These are phyloP conservation scores for Solanum ossicruentum DNA, from an alignment of 257 asterid genomes.

Conservation along the genomic window DNA sequence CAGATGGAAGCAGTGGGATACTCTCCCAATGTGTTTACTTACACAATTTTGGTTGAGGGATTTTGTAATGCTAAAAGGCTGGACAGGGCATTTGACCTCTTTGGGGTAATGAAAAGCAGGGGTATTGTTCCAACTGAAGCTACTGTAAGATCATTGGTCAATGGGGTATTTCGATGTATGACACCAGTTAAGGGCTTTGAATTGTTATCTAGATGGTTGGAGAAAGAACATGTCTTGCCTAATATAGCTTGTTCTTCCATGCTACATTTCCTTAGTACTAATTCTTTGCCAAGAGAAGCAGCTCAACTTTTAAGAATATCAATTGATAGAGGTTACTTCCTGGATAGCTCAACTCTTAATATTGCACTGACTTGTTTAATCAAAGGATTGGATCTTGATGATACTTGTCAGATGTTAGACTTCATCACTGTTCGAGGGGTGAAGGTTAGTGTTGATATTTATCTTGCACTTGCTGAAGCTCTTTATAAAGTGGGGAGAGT, in stretches of 20 bases:
- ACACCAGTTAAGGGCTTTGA: slow-evolving; percentile 41
- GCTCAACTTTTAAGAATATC: slow-evolving; percentile 37
- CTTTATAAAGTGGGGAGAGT: slow-evolving; percentile 43
- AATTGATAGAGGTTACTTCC: slow-evolving; percentile 44
- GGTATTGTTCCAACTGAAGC: slow-evolving; percentile 66
- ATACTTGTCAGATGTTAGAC: slow-evolving; percentile 51
- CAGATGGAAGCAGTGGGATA: slow-evolving; percentile 71
- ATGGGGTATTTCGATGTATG: slow-evolving; percentile 58
- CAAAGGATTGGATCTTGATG: slow-evolving; percentile 51
- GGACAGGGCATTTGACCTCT: slow-evolving; percentile 48
- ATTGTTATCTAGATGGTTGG: slow-evolving; percentile 43
- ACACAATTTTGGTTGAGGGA: slow-evolving; percentile 74
- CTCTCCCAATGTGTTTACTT: slow-evolving; percentile 70
- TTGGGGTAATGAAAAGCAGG: slow-evolving; percentile 55
- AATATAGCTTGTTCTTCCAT: slow-evolving; percentile 50
- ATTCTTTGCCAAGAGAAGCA: slow-evolving; percentile 31
- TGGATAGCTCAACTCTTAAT: slow-evolving; percentile 46
- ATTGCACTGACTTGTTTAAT: slow-evolving; percentile 47
- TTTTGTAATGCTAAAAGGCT: slow-evolving; percentile 53
- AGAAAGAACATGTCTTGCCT: slow-evolving; percentile 41
- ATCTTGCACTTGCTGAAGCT: slow-evolving; percentile 45
- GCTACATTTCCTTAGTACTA: slow-evolving; percentile 39
- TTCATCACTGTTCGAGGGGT: slow-evolving; percentile 26
- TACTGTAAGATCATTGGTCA: slow-evolving; percentile 65
- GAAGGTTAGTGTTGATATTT: slow-evolving; percentile 39